These are phyloP conservation scores for Calocybe gangraenosa DNA, from an alignment of 768 basidiomycete genomes.

Conservation along the genomic window DNA sequence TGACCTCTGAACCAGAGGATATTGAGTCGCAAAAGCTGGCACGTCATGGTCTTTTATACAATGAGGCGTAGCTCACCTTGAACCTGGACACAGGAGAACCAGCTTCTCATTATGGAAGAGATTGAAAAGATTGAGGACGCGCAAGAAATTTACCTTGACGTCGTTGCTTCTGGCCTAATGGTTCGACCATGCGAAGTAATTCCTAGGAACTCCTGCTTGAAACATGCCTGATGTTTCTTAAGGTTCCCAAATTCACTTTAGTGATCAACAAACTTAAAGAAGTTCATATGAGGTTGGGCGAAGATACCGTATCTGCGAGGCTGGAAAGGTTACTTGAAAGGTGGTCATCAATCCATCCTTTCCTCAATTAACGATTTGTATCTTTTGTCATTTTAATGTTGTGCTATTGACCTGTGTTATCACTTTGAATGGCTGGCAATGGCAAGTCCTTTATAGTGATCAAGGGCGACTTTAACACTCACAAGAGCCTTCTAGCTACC, in stretches of 20 bases:
- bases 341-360: conserved; percentile 19
- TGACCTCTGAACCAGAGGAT: conserved; percentile 1
- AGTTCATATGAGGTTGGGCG: no score
- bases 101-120: conserved; percentile 3
- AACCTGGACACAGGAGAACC: not conserved
- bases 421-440: no score
- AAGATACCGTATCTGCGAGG: not conserved
- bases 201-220: not conserved
- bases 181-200: conserved; percentile 9
- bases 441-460: not conserved
- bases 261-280: no score
- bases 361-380: conserved; percentile 5
- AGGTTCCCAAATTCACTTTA: no score
- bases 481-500: no score
- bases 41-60: not conserved
- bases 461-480: no score
- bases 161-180: conserved; percentile 6
- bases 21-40: not conserved
- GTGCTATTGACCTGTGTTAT: not conserved
- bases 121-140: conserved; percentile 17
- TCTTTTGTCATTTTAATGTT: not conserved
- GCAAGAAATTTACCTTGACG: conserved; percentile 13
- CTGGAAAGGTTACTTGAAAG: conserved; percentile 13
- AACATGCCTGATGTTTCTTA: no score
- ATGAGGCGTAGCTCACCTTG: not conserved